phyloP scores from a whole-genome alignment of 768 basidiomycete genomes.

The Mycena indigotica region DNA sequence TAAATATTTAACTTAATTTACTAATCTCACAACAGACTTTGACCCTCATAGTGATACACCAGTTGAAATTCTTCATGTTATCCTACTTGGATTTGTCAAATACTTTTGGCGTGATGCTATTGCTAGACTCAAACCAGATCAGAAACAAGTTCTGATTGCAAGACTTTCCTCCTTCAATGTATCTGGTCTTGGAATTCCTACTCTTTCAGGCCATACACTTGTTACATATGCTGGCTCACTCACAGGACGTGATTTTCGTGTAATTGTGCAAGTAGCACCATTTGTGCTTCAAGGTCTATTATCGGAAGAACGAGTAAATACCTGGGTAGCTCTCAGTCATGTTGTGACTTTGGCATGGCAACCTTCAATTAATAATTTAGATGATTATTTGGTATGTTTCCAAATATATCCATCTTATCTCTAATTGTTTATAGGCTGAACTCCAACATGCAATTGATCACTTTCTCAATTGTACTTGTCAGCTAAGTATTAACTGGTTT shows the following conservation, averaged over 20 bases:
- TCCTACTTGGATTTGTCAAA: constrained; percentile 49
- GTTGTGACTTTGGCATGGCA: constrained; percentile 43
- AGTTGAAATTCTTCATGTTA: constrained; percentile 46
- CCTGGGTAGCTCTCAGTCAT: constrained; percentile 37
- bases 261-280: constrained; percentile 38
- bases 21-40: constrained; percentile 30
- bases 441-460: constrained; percentile 35
- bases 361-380: constrained; percentile 37
- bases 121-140: constrained; percentile 24
- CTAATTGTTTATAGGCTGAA: constrained; percentile 16
- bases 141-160: constrained; percentile 29
- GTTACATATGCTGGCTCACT: constrained; percentile 42
- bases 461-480: constrained; percentile 36
- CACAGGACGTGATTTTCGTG: constrained; percentile 37
- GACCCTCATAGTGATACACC: constrained; percentile 48
- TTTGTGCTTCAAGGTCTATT: constrained; percentile 42
- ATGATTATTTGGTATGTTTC: constrained; percentile 35
- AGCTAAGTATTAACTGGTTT: constrained; percentile 36
- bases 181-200: constrained; percentile 34
- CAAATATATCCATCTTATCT: neutral
- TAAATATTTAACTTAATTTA: neutral
- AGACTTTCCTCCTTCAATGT: constrained; percentile 35
- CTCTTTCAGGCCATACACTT: constrained; percentile 32
- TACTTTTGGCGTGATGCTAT: constrained; percentile 49
- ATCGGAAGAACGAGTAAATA: constrained; percentile 22